Evolutionary conservation across 345 rosid species (phyloP), one percentile per base, ranked within the genome.

Genomic region (Ailanthus altissimus): DNA sequence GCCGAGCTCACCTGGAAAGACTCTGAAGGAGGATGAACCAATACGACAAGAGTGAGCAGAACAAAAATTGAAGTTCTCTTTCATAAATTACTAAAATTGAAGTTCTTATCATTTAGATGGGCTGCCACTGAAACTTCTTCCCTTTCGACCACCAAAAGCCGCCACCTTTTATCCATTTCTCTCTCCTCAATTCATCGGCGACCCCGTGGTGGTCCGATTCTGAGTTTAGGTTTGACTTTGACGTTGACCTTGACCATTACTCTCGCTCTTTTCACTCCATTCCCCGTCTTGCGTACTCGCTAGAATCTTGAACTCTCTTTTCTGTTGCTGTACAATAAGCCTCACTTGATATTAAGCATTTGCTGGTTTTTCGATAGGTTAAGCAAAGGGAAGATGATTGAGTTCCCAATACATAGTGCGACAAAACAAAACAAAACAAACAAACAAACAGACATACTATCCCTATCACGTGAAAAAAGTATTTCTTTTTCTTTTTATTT

Each of bases 221-320:
- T n/a, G n/a, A n/a, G n/a, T n/a, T n/a, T n/a, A n/a, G n/a, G n/a
- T n/a, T n/a, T 87, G 69, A 51, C 75, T 78, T 72, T 77, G 77
- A 62, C 68, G 75, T 20, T 72, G 78, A n/a, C 75, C 76, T 54
- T 74, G 80, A 56, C 81, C 79, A 53, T 91, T 92, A 3, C 69
- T 82, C 3, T 88, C 93, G 62, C 74, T 80, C 21, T 69, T 81
- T 18, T 90, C 89, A 60, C 79, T 80, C 21, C 94, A 81, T 75
- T 92, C 98, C 21, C 86, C 82, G 20, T 92, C 99, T 82, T 90
- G 90, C 78, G 93, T 86, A 67, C 81, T 85, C n/a, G 92, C 92
- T 67, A 88, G 75, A 25, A 77, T 75, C 67, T 81, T 82, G 18
- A 80, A 71, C 59, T 82, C 90, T 40, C 74, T 83, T 79, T 26